phyloP scores from a whole-genome alignment of 1,284 basidiomycete species.

The Ustilago shanxiensis region DNA sequence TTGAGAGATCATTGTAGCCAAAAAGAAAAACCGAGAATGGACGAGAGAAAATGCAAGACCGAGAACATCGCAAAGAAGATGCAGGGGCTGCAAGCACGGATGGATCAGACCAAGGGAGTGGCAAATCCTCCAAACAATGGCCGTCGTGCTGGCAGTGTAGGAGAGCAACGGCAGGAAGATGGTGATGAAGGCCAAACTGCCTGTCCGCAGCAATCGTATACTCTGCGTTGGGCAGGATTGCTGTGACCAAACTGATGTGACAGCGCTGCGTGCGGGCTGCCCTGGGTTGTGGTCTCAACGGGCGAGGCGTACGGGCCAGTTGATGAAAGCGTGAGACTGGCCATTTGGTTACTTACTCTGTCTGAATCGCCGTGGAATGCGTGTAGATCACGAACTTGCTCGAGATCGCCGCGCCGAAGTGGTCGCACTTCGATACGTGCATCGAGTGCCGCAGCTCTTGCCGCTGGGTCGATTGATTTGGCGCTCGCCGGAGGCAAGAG shows the following conservation, averaged over 20 bases:
- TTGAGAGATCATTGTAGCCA: background rate
- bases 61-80: background rate
- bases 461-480: conserved; percentile 44
- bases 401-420: conserved; percentile 58
- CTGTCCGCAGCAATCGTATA: conserved; percentile 22
- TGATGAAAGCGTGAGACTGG: conserved; percentile 20
- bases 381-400: conserved; percentile 65
- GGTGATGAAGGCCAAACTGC: conserved; percentile 16
- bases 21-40: background rate
- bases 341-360: conserved; percentile 54
- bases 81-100: background rate
- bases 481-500: conserved; percentile 26
- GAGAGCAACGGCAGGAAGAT: conserved; percentile 30
- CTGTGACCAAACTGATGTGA: conserved; percentile 8
- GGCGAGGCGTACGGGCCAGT: conserved; percentile 31
- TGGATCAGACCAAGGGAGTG: conserved; percentile 20
- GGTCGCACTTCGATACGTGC: conserved; percentile 59
- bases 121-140: conserved; percentile 41
- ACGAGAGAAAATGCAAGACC: background rate
- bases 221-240: background rate
- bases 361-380: conserved; percentile 64
- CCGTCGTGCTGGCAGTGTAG: conserved; percentile 20
- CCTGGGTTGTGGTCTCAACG: conserved; percentile 32
- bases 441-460: conserved; percentile 59
- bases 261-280: conserved; percentile 28